Percentiles rank a stretch among this genome's conserved stretches.
Evolutionary conservation across 345 rosid genomes (phyloP).

Genomic region (Jatropha curcas): DNA sequence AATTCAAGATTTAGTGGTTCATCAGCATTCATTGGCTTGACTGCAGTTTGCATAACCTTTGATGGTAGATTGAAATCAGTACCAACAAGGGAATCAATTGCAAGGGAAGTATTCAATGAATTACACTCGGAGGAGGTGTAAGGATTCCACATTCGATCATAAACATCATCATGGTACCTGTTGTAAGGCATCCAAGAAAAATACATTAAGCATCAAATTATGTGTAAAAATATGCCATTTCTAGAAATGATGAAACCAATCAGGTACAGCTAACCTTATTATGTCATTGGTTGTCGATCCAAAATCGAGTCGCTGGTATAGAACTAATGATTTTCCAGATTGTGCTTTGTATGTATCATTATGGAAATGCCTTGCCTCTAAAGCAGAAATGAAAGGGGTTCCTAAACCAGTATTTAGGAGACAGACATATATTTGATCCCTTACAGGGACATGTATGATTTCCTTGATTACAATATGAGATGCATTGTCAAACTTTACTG

Average conservation of each 20-base stretch:
- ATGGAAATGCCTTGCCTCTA: conserved; percentile 36
- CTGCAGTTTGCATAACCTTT: conserved; percentile 34
- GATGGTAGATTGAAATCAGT: conserved; percentile 27
- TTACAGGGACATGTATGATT: conserved; percentile 24
- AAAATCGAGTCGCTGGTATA: conserved; percentile 32
- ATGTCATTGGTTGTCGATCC: conserved; percentile 23
- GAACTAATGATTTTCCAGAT: conserved; percentile 23
- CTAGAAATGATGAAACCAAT: not conserved
- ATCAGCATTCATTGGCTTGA: conserved; percentile 4
- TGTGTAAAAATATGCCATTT: too few relatives aligned
- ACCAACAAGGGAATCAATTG: conserved; percentile 13
- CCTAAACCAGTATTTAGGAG: conserved; percentile 29
- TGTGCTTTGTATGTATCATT: conserved; percentile 11
- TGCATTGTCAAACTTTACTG: conserved; percentile 25
- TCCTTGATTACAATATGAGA: conserved; percentile 34
- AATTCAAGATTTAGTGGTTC: conserved; percentile 15
- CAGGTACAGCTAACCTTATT: conserved; percentile 27
- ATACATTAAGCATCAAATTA: too few relatives aligned
- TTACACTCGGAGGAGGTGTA: conserved; percentile 15
- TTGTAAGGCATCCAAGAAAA: too few relatives aligned
- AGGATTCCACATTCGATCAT: conserved; percentile 39
- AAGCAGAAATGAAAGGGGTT: conserved; percentile 37
- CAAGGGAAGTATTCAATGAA: not conserved
- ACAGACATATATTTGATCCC: conserved; percentile 32
- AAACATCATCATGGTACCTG: too few relatives aligned